Evolutionary conservation across 768 basidiomycete genomes (phyloP), one percentile per base, ranked within the genome.

Genomic region (Xanthoconium stramineum): DNA sequence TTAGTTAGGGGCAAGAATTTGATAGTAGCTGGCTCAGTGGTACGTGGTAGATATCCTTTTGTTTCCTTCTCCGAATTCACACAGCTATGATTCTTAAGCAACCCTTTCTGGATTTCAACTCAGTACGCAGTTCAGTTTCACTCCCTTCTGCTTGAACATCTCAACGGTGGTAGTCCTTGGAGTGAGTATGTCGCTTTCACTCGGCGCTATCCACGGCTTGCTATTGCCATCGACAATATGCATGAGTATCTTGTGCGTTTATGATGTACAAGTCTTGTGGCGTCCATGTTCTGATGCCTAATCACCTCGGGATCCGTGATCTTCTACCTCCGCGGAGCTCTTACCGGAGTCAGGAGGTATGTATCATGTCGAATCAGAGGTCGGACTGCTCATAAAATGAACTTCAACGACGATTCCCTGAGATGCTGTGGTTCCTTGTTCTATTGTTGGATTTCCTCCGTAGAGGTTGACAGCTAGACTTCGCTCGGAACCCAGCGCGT

Each of bases 301-400:
- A 24, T 57, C 33, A 52, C 52, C n/a, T 8, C 50, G 2, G 46
- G 2, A 2, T 52, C 56, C 13, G 52, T 57, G 56, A 48, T 57
- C 13, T 52, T 42, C 37, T 57, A 47, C 35, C 50, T 57, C 15
- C 50, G 46, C 1, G 50, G 52, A 28, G 50, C 39, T 4, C 50
- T 39, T 14, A 52, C 56, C 14, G 56, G 56, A 10, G 28, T 48
- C 30, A 47, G 9, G 38, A 57, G 56, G 56, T 52, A 30, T 6
- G 45, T n/a, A 6, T n/a, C 14, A 4, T 7, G 12, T 15, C 13
- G 39, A 47, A 24, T 6, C 15, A 9, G n/a, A n/a, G n/a, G n/a
- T n/a, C n/a, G n/a, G n/a, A n/a, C n/a, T n/a, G n/a, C n/a, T n/a
- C n/a, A 14, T 2, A 14, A 10, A 6, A 28, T 10, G 38, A 50